Percentiles rank a stretch among this genome's conserved stretches.
Evolutionary conservation across 371 early-diverging fungal species (phyloP).

Genomic region (Apophysomyces trapeziformis): DNA sequence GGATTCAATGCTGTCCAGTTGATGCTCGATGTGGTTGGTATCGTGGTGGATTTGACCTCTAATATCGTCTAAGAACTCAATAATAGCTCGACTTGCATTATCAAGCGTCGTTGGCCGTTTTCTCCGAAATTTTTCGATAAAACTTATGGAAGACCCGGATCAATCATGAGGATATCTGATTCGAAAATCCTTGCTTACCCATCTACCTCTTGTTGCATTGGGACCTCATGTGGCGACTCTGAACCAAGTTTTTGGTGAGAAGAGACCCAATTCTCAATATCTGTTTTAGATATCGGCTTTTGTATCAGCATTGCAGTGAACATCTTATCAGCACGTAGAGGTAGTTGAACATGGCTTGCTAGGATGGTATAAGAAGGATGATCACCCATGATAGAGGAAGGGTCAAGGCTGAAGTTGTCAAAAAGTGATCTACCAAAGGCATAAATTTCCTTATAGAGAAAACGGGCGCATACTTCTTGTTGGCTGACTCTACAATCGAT

Average conservation of each 20-base stretch:
- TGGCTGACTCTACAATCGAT: conserved; percentile 16
- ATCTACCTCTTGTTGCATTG: background rate
- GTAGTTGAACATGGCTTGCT: conserved; percentile 51
- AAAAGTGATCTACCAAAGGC: conserved; percentile 28
- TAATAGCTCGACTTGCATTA: conserved; percentile 22
- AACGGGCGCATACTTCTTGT: conserved; percentile 24
- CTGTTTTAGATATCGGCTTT: conserved; percentile 46
- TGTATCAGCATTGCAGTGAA: conserved; percentile 51
- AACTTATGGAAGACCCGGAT: conserved; percentile 13
- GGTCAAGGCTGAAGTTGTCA: conserved; percentile 63
- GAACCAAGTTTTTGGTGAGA: conserved; percentile 9
- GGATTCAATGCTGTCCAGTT: conserved; percentile 44
- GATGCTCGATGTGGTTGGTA: conserved; percentile 20
- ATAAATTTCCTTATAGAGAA: background rate
- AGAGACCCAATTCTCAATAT: conserved; percentile 39
- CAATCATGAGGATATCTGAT: background rate
- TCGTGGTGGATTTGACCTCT: background rate
- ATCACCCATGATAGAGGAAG: conserved; percentile 74
- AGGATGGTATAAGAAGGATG: conserved; percentile 49
- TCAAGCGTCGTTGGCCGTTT: conserved; percentile 37
- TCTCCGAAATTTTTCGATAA: conserved; percentile 36
- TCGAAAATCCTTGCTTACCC: background rate
- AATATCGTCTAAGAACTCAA: conserved; percentile 39
- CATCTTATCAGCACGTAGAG: conserved; percentile 26
- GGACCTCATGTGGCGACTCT: background rate